These are phyloP conservation scores for Circinella minor DNA, from an alignment of 371 early-diverging fungal genomes.

Conservation along the genomic window DNA sequence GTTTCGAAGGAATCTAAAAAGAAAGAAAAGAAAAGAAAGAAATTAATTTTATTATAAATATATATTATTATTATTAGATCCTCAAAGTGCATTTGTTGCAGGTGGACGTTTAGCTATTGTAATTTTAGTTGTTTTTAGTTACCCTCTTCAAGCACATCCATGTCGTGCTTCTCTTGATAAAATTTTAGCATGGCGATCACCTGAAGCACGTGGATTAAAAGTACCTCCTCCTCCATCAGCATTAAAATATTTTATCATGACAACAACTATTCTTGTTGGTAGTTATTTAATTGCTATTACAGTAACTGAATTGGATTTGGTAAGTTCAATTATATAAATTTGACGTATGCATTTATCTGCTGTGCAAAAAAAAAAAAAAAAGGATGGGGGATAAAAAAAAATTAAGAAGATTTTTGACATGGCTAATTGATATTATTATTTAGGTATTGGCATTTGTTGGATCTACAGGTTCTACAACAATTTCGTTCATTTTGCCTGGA, in stretches of 20 bases:
- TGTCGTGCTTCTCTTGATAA: slow-evolving; percentile 93
- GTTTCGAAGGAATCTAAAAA: no score
- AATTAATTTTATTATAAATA: not conserved
- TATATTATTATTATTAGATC: slow-evolving; percentile 56
- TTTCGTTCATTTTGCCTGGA: slow-evolving; percentile 98
- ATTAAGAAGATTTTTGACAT: not conserved
- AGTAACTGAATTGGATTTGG: slow-evolving; percentile 79
- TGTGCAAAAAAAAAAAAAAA: not conserved
- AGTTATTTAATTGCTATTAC: slow-evolving; percentile 79
- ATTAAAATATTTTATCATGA: slow-evolving; percentile 71
- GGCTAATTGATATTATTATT: not conserved
- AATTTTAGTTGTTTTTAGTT: slow-evolving; percentile 91
- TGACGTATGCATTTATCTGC: no score
- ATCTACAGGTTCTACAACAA: slow-evolving; percentile 97
- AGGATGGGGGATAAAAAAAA: not conserved
- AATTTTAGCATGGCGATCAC: slow-evolving; percentile 54
- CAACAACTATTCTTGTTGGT: slow-evolving; percentile 67
- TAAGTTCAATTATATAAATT: slow-evolving; percentile 23
- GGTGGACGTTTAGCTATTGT: slow-evolving; percentile 91
- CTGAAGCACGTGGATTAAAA: slow-evolving; percentile 33
- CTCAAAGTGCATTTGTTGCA: slow-evolving; percentile 73
- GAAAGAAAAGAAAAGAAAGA: no score
- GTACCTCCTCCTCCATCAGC: slow-evolving; percentile 37
- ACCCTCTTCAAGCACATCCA: slow-evolving; percentile 98
- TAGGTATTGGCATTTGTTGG: slow-evolving; percentile 94